Conservation (phyloP, 192 early-diverging fungal species). For the Entomortierella parvispora region DNA sequence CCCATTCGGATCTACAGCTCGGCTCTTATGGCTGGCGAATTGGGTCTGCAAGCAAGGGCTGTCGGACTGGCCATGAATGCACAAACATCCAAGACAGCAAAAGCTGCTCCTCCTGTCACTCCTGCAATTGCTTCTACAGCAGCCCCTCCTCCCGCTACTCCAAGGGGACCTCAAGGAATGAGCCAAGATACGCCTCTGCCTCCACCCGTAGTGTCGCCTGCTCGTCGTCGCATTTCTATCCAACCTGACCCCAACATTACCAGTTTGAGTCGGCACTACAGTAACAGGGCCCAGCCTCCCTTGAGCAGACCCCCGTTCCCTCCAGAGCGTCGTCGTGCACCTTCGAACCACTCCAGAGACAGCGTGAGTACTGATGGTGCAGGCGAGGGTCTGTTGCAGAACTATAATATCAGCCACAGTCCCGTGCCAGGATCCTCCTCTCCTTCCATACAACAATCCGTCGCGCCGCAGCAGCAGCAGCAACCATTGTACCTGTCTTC, state of each 20-base stretch:
- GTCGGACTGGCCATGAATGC: constrained; percentile 35
- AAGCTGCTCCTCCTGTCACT: background rate
- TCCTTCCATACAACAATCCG: background rate
- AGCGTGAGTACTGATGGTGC: constrained; percentile 45
- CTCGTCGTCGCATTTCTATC: constrained; percentile 1
- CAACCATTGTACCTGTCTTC: constrained; percentile 19
- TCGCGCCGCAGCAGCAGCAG: background rate
- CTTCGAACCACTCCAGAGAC: constrained; percentile 25
- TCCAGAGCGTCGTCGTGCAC: constrained; percentile 24
- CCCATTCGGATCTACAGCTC: constrained; percentile 36
- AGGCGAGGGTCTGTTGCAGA: constrained; percentile 26
- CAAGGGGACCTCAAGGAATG: background rate
- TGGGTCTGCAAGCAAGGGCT: constrained; percentile 48
- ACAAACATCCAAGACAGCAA: background rate
- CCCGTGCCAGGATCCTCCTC: no score
- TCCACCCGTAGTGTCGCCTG: background rate
- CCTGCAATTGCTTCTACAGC: no score
- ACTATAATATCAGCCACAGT: constrained; percentile 8
- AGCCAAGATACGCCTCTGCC: constrained; percentile 2
- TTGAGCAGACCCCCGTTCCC: constrained; percentile 22
- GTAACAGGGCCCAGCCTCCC: constrained; percentile 30
- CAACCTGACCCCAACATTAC: constrained; percentile 9
- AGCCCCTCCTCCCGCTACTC: no score
- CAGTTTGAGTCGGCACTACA: constrained; percentile 30
- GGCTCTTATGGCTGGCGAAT: constrained; percentile 37